Base-by-base conservation (phyloP, 2,329 filamentous ascomycete genomes). In the Catunica adiposa region DNA sequence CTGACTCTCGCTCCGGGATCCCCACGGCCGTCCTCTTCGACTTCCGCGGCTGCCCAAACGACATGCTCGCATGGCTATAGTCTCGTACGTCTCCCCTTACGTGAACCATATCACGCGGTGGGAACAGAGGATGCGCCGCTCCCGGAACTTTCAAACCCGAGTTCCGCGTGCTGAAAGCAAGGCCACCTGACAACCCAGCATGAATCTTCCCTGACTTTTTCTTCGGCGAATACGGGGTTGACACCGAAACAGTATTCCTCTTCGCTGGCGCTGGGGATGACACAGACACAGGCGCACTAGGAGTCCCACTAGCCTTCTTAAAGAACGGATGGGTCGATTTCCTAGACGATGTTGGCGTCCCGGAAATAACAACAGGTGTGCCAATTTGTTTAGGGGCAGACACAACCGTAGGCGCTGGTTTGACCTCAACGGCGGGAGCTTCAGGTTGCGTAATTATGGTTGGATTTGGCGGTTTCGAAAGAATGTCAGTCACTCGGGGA, bases 91-190 rank as follows among this genome's bases (percentile, higher is more conserved):
- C n/a, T n/a, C n/a, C n/a, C n/a, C n/a, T n/a, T n/a, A n/a, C 68
- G 65, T 88, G 84, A 1, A 73, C 68, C 64, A 79, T 79, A 5
- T 73, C 83, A 60, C 74, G 73, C 51, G 78, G 75, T 38, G 86
- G 86, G 83, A 86, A 92, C n/a, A 79, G 72, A 2, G 86, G 77
- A 55, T 85, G 73, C 59, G 72, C 70, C 7, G 82, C 73, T 1
- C 84, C 85, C 0, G 82, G 79, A n/a, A 83, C 72, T 62, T 79
- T 86, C 3, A 79, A 63, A 0, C 69, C 71, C 2, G 66, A 62
- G 3, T 70, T 69, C 55, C 68, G 73, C 25, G 66, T 62, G 2
- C 75, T 73, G 58, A 76, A 73, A 11, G 69, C 44, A n/a, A 40
- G 42, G n/a, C 51, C 56, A 26, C 40, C 11, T 14, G 38, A 20